Conservation (phyloP, 1,284 basidiomycete genomes). For the Ceratobasidium sp. region DNA sequence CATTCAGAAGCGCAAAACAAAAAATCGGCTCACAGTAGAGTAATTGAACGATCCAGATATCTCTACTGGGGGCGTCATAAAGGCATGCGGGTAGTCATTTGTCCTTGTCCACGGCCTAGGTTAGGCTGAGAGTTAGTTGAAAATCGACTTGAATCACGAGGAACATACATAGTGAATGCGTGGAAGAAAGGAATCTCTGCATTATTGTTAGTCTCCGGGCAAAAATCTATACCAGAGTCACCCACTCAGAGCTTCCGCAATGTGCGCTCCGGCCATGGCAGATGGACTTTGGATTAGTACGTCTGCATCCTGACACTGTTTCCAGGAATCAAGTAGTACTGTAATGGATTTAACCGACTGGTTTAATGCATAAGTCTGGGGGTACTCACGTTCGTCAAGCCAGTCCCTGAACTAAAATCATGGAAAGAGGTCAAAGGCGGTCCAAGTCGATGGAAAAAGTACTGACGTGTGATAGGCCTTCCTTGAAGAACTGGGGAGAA, state of each 20-base stretch:
- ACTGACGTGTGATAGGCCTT: constrained; percentile 64
- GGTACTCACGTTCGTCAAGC: constrained; percentile 69
- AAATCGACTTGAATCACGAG: neutral
- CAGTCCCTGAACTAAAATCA: constrained; percentile 67
- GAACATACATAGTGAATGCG: constrained; percentile 74
- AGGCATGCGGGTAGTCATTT: constrained; percentile 67
- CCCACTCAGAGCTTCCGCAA: constrained; percentile 75
- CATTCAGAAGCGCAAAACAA: neutral
- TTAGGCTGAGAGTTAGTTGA: constrained; percentile 35
- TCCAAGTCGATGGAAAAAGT: neutral
- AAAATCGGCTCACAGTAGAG: constrained; percentile 54
- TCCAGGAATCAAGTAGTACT: constrained; percentile 74
- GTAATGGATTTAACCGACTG: neutral
- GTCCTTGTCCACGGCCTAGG: constrained; percentile 61
- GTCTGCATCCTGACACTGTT: constrained; percentile 73
- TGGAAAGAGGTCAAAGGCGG: constrained; percentile 11
- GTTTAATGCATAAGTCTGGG: neutral
- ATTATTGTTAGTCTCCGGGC: neutral
- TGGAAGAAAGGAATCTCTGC: constrained; percentile 67
- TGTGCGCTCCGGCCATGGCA: constrained; percentile 81
- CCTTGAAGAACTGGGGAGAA: constrained; percentile 81
- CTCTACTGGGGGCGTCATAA: constrained; percentile 62
- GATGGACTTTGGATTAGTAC: constrained; percentile 73
- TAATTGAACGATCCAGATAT: constrained; percentile 59
- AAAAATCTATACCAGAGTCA: constrained; percentile 33